These are phyloP conservation scores for Russula sp. DNA, from an alignment of 768 basidiomycete species.

Conservation along the genomic window DNA sequence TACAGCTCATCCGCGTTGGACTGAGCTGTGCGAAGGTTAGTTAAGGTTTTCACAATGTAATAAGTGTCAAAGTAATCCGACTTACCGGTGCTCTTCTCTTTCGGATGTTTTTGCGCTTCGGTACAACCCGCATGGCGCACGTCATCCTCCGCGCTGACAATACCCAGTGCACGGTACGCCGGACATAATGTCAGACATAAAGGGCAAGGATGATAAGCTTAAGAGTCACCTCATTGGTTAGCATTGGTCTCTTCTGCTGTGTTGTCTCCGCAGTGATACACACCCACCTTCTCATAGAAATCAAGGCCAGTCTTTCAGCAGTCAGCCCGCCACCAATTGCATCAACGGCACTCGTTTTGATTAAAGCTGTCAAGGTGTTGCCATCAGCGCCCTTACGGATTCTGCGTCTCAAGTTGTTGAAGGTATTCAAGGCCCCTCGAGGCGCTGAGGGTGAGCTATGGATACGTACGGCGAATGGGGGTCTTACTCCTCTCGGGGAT, in stretches of 20 bases:
- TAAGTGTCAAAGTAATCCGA: neutral
- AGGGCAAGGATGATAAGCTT: slow-evolving; percentile 42
- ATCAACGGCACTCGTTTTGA: slow-evolving; percentile 23
- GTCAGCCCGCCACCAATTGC: slow-evolving; percentile 2
- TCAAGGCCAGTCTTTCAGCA: slow-evolving; percentile 19
- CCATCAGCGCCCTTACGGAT: slow-evolving; percentile 61
- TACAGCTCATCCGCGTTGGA: slow-evolving; percentile 60
- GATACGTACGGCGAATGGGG: slow-evolving; percentile 48
- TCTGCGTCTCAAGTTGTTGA: slow-evolving; percentile 56
- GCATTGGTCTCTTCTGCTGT: slow-evolving; percentile 16
- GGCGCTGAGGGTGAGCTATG: slow-evolving; percentile 41
- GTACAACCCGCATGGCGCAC: neutral
- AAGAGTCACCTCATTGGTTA: slow-evolving; percentile 57
- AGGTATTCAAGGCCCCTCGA: slow-evolving; percentile 30
- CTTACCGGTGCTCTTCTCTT: neutral
- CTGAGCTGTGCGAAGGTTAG: slow-evolving; percentile 56
- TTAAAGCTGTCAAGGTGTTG: slow-evolving; percentile 45
- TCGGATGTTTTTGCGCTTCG: neutral
- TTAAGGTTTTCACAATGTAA: slow-evolving; percentile 4
- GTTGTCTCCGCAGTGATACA: neutral
- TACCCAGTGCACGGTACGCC: slow-evolving; percentile 54
- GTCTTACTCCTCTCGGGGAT: slow-evolving; percentile 39
- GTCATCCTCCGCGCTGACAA: neutral
- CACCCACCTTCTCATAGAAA: slow-evolving; percentile 13
- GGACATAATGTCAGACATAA: slow-evolving; percentile 30